Base-by-base conservation (phyloP, 1,284 basidiomycete genomes). In the Neotropicomus parvogracilis region DNA sequence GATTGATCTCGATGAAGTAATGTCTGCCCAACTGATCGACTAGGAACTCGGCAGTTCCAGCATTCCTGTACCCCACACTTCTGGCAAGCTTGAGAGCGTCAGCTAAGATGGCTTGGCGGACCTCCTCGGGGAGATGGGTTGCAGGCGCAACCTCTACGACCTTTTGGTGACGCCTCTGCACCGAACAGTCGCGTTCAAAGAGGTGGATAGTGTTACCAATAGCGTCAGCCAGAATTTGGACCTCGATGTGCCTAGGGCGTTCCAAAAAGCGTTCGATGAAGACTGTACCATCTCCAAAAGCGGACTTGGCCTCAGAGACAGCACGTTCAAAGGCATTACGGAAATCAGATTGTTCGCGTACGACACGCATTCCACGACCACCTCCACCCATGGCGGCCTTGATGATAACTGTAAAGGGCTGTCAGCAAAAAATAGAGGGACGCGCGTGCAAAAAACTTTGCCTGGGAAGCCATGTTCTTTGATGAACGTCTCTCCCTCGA, bases 311-410 rank as follows among this genome's bases (percentile, higher is more conserved):
- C 70, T 99, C 95, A 60, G 84, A 88, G 56, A 94, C 92, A 10
- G 97, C 97, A 56, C 94, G 88, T 66, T 94, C 82, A 68, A 99
- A 99, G 6, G 88, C 78, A 58, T 84, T 78, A 72, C 95, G 80
- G 78, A 98, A 97, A 58, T 92, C 88, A 40, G 85, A 86, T 67
- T 92, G 85, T 64, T 93, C 90, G 55, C 92, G 85, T 31, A 99
- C 95, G 51, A 98, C 95, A 68, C 95, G 90, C 95, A 99, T 99
- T 56, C 95, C 95, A 63, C 95, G 90, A 50, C 95, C 95, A 64
- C 95, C 95, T 58, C 95, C 95, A 52, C 95, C 95, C 92, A 97
- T 97, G 20, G 95, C 95, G 40, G 95, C 95, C 73, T 97, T 97
- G 80, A 97, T 95, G 67, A 95, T 95, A 41, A 95, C 91, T 88